Evolutionary conservation across 495 filamentous ascomycete species (phyloP).

Genomic region (Penicillium bovifimosum): DNA sequence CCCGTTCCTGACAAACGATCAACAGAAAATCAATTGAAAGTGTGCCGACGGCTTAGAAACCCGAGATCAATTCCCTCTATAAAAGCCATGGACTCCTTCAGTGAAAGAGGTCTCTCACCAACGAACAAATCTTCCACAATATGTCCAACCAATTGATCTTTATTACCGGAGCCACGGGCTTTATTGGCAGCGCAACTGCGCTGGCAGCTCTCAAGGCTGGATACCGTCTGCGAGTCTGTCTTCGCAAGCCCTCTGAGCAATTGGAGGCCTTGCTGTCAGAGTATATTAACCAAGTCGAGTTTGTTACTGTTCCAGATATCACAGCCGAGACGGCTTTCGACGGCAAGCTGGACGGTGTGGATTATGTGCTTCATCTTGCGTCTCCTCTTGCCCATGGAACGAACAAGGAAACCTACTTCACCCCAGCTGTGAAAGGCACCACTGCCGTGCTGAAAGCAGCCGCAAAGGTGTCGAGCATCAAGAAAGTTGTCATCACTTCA

Average conservation of each 20-base stretch:
- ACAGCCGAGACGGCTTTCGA: slow-evolving; percentile 24
- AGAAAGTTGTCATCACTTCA: slow-evolving; percentile 34
- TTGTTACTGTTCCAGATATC: slow-evolving; percentile 29
- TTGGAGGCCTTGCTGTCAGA: slow-evolving; percentile 16
- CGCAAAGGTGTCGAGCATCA: slow-evolving; percentile 23
- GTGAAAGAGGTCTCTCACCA: neutral
- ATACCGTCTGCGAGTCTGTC: slow-evolving; percentile 32
- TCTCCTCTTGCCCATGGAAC: slow-evolving; percentile 30
- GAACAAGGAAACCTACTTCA: slow-evolving; percentile 25
- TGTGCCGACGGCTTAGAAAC: too few species aligned
- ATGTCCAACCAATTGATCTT: slow-evolving; percentile 31
- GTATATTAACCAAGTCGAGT: slow-evolving; percentile 20
- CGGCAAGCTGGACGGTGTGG: slow-evolving; percentile 27
- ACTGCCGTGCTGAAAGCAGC: slow-evolving; percentile 28
- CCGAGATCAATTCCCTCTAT: neutral
- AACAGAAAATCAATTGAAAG: too few species aligned
- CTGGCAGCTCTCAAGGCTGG: slow-evolving; percentile 34
- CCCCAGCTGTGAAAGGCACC: slow-evolving; percentile 31
- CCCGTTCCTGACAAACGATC: too few species aligned
- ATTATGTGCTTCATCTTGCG: slow-evolving; percentile 37
- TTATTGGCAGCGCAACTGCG: slow-evolving; percentile 35
- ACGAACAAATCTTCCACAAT: slow-evolving; percentile 4
- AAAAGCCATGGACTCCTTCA: neutral
- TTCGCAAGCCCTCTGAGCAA: slow-evolving; percentile 25
- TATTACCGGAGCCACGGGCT: slow-evolving; percentile 43